Conservation (phyloP, 2,329 filamentous ascomycete genomes). For the Phialophora macrospora region DNA sequence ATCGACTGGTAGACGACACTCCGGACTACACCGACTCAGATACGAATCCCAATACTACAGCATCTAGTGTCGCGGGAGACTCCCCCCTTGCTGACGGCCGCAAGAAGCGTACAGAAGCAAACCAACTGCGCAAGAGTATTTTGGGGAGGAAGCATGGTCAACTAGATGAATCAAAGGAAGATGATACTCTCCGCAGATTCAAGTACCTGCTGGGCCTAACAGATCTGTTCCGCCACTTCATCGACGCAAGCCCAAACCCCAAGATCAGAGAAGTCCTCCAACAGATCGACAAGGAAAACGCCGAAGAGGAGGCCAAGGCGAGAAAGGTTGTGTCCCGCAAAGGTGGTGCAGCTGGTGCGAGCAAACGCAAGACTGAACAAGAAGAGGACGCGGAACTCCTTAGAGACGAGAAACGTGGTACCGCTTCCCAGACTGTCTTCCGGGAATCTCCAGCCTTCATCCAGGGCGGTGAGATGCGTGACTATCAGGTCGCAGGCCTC, state of each 20-base stretch:
- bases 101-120: slow-evolving; percentile 82
- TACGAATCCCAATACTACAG: slow-evolving; percentile 69
- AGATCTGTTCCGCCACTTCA: slow-evolving; percentile 97
- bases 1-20: slow-evolving; percentile 59
- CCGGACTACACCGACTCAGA: slow-evolving; percentile 71
- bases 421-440: slow-evolving; percentile 86
- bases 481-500: slow-evolving; percentile 92
- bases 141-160: slow-evolving; percentile 94
- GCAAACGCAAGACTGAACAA: slow-evolving; percentile 87
- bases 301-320: slow-evolving; percentile 67
- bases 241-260: slow-evolving; percentile 94
- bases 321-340: slow-evolving; percentile 79
- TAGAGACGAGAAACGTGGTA: slow-evolving; percentile 85
- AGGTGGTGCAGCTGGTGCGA: slow-evolving; percentile 75
- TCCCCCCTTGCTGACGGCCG: slow-evolving; percentile 70
- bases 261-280: slow-evolving; percentile 91
- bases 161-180: slow-evolving; percentile 92
- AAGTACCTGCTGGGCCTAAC: slow-evolving; percentile 93
- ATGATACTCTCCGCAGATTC: slow-evolving; percentile 92
- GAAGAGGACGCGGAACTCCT: slow-evolving; percentile 92
- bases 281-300: slow-evolving; percentile 93
- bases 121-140: slow-evolving; percentile 86
- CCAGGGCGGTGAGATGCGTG: slow-evolving; percentile 82
- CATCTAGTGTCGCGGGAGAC: slow-evolving; percentile 86
- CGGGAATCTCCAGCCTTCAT: slow-evolving; percentile 92